Evolutionary conservation across 768 basidiomycete genomes (phyloP).

Genomic region (Epithele typhae): DNA sequence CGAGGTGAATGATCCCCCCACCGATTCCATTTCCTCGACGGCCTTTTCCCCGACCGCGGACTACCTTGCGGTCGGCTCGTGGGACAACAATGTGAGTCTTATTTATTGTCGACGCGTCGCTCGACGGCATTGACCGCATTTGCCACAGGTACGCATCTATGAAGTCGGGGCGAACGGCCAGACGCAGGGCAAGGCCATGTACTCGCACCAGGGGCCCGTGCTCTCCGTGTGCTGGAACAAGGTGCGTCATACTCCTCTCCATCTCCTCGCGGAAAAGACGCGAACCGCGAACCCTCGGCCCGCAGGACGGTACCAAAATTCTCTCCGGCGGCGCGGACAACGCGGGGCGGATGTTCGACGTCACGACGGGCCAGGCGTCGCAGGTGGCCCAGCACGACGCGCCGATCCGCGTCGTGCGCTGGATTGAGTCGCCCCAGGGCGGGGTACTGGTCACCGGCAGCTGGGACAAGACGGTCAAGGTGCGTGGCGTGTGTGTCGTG

Average conservation of each 20-base stretch:
- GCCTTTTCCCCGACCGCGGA: slow-evolving; percentile 84
- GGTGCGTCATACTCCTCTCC: no score
- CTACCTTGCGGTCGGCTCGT: slow-evolving; percentile 88
- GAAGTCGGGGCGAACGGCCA: slow-evolving; percentile 79
- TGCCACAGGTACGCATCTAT: slow-evolving; percentile 92
- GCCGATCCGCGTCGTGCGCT: slow-evolving; percentile 77
- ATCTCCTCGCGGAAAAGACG: no score
- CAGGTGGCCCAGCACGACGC: slow-evolving; percentile 92
- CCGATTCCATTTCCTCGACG: slow-evolving; percentile 83
- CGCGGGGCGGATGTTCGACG: slow-evolving; percentile 89
- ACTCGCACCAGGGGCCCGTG: slow-evolving; percentile 86
- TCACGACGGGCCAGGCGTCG: slow-evolving; percentile 71
- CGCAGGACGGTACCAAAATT: slow-evolving; percentile 83
- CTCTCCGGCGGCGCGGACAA: slow-evolving; percentile 95
- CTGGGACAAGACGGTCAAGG: slow-evolving; percentile 98
- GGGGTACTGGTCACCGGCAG: slow-evolving; percentile 88
- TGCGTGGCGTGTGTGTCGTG: no score
- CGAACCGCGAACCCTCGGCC: no score
- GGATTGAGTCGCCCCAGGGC: slow-evolving; percentile 70
- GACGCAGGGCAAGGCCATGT: slow-evolving; percentile 87
- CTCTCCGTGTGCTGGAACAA: slow-evolving; percentile 89
- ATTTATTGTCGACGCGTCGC: no score
- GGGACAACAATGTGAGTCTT: slow-evolving; percentile 90
- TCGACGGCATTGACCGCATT: no score
- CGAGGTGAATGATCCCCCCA: slow-evolving; percentile 75